Base-by-base conservation (phyloP, 1,284 basidiomycete genomes). In the Leccinum angustisporum region DNA sequence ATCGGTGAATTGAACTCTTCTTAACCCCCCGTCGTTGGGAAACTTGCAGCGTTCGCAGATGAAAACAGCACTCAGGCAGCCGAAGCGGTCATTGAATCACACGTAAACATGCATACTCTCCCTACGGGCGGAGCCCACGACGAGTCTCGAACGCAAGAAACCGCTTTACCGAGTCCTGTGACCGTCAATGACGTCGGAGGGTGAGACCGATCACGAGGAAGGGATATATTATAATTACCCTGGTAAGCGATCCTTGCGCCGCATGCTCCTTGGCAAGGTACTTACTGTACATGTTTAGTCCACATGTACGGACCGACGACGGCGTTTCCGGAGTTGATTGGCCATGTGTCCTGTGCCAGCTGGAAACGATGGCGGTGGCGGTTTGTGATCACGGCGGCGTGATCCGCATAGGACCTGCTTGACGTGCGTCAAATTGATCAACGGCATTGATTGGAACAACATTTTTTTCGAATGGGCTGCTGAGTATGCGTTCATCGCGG, bases 71-170 rank as follows among this genome's bases (percentile, higher is more conserved):
- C 62, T 3, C 66, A 68, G 46, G 61, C 71, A 4, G 75, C 81
- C 1, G 75, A 80, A 33, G 69, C 72, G 21, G 74, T 81, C 58
- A 72, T 83, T 48, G 75, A 77, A 62, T 72, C 74, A 62, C 83
- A 84, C 65, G 75, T 78, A 13, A 71, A 75, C 66, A 78, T 85
- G 77, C 85, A 85, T 63, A 71, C 81, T 46, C 53, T 60, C 34
- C 57, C 48, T 9, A 34, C 48, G 8, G 40, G 57, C 7, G 53
- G 13, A 18, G 27, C 30, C 5, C 52, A 54, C 11, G 30, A 55
- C 31, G 40, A 54, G 31, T 31, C 59, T 14, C 58, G 38, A 31
- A 30, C 13, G 30, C 51, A 46, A 27, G 58, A 51, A 43, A 62
- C 43, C 52, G 33, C 43, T 9, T 61, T 16, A 51, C 33, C 10